phyloP scores from a whole-genome alignment of 257 asterid genomes.

The Paulownia fortunei region DNA sequence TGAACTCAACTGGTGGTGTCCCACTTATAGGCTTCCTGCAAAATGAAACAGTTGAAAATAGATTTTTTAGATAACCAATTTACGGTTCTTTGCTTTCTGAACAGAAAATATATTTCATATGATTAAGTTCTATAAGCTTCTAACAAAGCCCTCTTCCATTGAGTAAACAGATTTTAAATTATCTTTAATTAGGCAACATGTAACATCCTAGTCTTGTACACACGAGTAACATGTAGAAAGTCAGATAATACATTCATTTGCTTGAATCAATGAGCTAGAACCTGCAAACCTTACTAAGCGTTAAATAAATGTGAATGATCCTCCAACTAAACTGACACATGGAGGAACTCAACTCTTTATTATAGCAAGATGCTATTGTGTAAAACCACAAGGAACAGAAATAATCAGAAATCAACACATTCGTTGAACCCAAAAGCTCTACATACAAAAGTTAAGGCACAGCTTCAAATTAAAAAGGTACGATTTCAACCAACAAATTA shows the following conservation, averaged over 20 bases:
- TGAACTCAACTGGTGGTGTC: conserved; percentile 38
- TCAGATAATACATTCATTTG: not conserved
- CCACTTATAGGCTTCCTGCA: conserved; percentile 52
- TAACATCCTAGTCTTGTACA: not conserved
- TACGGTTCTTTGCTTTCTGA: not conserved
- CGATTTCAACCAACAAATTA: not conserved
- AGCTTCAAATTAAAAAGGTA: not conserved
- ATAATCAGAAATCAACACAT: not conserved
- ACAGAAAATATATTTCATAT: not conserved
- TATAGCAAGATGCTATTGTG: not conserved
- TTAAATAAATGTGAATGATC: not conserved
- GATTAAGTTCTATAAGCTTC: not conserved
- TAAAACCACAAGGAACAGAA: not conserved
- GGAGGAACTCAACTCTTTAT: not conserved
- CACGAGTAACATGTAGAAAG: not conserved
- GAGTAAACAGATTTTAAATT: not conserved
- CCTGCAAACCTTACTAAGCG: not conserved
- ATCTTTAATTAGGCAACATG: not conserved
- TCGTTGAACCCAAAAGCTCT: not conserved
- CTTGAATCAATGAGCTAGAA: not conserved
- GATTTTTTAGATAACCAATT: not conserved
- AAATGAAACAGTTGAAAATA: conserved; percentile 5
- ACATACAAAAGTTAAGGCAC: not conserved
- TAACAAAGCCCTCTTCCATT: not conserved
- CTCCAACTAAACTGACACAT: not conserved